Evolutionary conservation across 2,329 filamentous ascomycete genomes (phyloP).

Genomic region (Fusarium sp.): DNA sequence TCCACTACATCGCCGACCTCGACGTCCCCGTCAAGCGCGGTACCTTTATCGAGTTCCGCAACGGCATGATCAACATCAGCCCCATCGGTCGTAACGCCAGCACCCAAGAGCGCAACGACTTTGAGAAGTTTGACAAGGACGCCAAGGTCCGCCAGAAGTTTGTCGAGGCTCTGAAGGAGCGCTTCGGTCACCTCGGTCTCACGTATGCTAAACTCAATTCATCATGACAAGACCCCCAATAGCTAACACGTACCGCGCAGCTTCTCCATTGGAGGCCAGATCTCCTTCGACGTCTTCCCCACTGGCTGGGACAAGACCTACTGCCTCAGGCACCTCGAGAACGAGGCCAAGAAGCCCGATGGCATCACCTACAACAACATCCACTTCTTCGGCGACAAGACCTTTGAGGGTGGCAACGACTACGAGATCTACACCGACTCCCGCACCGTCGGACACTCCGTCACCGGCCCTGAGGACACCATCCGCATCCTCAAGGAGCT

Average conservation of each 20-base stretch:
- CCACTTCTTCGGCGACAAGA: constrained; percentile 99
- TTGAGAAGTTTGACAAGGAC: constrained; percentile 82
- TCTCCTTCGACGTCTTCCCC: constrained; percentile 98
- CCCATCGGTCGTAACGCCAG: constrained; percentile 90
- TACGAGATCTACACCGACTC: constrained; percentile 90
- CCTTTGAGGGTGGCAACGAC: constrained; percentile 90
- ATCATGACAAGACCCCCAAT: constrained; percentile 2
- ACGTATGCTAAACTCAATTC: constrained; percentile 70
- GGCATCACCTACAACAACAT: constrained; percentile 86
- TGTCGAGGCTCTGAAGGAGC: constrained; percentile 80
- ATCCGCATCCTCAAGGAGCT: constrained; percentile 82
- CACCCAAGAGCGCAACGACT: constrained; percentile 83
- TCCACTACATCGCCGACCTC: constrained; percentile 87
- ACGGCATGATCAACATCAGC: constrained; percentile 90
- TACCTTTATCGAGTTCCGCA: constrained; percentile 89
- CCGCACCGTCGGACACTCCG: constrained; percentile 86
- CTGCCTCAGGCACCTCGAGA: constrained; percentile 88
- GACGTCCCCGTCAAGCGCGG: constrained; percentile 86
- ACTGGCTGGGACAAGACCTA: constrained; percentile 99
- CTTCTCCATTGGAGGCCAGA: constrained; percentile 95
- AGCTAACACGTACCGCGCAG: constrained; percentile 55
- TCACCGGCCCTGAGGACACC: constrained; percentile 86
- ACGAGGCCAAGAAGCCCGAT: constrained; percentile 77
- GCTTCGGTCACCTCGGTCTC: constrained; percentile 85
- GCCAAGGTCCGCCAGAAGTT: constrained; percentile 82